Base-by-base conservation (phyloP, 163 green algal species). In the Scenedesmus sp. region DNA sequence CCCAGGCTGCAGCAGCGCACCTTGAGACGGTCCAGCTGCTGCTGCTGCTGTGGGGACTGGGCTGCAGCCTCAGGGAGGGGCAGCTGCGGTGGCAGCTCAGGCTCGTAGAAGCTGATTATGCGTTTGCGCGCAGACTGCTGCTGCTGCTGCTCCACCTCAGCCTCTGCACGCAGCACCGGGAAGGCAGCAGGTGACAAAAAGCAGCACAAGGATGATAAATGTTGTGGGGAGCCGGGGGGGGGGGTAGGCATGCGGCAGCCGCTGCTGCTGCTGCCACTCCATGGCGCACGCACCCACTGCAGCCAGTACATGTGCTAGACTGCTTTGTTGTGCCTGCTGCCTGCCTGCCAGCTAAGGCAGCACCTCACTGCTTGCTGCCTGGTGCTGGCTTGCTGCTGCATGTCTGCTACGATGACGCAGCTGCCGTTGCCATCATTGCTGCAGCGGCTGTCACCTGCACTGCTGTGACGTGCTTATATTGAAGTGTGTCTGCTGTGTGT, bases 61-160 rank as follows among this genome's bases (percentile, higher is more conserved):
- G 37, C 53, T 1, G 78, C 35, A 7, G n/a, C 30, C 12, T 24
- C 61, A 82, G 78, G 70, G 44, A 90, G 33, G 22, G 86, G 46
- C 53, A 91, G 53, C 51, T 79, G 76, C 2, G 73, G 76, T 22
- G 86, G 76, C 37, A 86, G 40, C 40, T 65, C 13, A 12, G 49
- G 15, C 22, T 91, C 86, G 49, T 91, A 91, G 80, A 82, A 86
- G 53, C 43, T 65, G 44, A 91, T 91, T 33, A 91, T 33, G 40
- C 86, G 86, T 49, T 70, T 81, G 20, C 76, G 78, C 30, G 65
- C 65, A 20, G 65, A 76, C 65, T 37, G 30, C 85, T 83, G 65
- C 46, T 89, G 61, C n/a, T 43, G 78, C 43, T 84, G 42, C 40
- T 53, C 70, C 12, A 24, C 61, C 3, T 82, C 68, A 73, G 43